Evolutionary conservation across 2,329 filamentous ascomycete genomes (phyloP), one percentile per base, ranked within the genome.

Genomic region (Colletotrichum sp.): DNA sequence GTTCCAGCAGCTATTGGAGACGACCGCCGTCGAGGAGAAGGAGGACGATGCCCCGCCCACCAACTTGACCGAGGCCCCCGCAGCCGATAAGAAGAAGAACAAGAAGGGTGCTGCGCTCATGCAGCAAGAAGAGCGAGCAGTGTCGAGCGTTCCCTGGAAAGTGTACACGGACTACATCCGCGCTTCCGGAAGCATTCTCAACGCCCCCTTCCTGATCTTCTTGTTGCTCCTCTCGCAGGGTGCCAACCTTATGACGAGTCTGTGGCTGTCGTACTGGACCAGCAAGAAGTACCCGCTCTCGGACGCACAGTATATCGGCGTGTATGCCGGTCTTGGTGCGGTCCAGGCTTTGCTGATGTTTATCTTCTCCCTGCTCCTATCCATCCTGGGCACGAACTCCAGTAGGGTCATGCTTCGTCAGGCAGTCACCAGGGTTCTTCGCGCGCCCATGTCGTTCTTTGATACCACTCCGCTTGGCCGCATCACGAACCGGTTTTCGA

Each of bases 261-360:
- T 99, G 71, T 99, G 96, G 96, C 90, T 99, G 2, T 97, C 96
- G 1, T 99, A 93, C 86, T 99, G 96, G 96, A 98, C 95, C 1
- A 95, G 94, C 1, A 85, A 95, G 83, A 93, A 94, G 81, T 98
- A 94, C 79, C 87, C 89, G 9, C 91, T 94, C 74, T 88, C 90
- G 0, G 91, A 87, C 15, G 95, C 93, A 3, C 85, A 89, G 32
- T 98, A 98, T 81, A 95, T 95, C 79, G 93, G 92, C 76, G 85
- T 91, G 15, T 93, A 93, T 71, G 94, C 94, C 6, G 94, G 87
- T 1, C 90, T 98, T 0, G 96, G 94, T 75, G 90, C 89, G 0
- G 79, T 87, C 0, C 95, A 98, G 80, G 94, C 94, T 1, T 26
- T 95, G 1, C 85, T 97, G 15, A 92, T 95, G 88, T 99, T 98